Base-by-base conservation (phyloP, 805 yeast species). In the Starmerella scarabaei region DNA sequence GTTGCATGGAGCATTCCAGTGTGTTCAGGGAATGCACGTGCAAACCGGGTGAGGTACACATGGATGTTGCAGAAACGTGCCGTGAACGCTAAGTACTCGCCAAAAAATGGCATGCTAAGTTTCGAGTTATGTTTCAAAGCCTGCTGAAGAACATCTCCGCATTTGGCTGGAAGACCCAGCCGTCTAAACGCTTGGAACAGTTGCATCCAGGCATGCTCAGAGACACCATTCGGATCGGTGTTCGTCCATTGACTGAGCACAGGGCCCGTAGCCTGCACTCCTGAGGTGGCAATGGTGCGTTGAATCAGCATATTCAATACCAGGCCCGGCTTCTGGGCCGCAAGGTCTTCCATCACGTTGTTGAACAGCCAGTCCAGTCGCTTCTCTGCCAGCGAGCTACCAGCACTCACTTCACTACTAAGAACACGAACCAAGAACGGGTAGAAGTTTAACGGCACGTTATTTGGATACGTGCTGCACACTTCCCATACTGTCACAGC, bases 141-240 rank as follows among this genome's bases (percentile, higher is more conserved):
- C 15, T 45, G 35, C 11, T 35, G n/a, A 8, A 56, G 28, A 2
- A 53, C 45, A 9, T 54, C 55, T 21, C 34, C 40, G 43, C 59
- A 55, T 33, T 54, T 53, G 16, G 38, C 52, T 4, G 52, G 53
- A 11, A 48, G 43, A 7, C 57, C 57, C 17, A 45, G 32, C 6
- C 47, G 33, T 3, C 60, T 41, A 30, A 57, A 57, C 20, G 53
- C 50, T 24, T 51, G 50, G 38, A 56, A 50, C 3, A 58, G 33
- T 11, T 38, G 36, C 40, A 39, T 33, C 56, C 50, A 52, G 6
- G 45, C 45, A 1, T 49, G 48, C 27, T 46, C 48, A 12, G 51
- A 30, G 3, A 54, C 54, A 3, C 51, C 40, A 3, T 45, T 30
- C 47, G 48, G 45, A 28, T 40, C 47, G 15, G 18, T 19, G 9